Evolutionary conservation across 192 early-diverging fungal genomes (phyloP).

Genomic region (Mortierella alpina): DNA sequence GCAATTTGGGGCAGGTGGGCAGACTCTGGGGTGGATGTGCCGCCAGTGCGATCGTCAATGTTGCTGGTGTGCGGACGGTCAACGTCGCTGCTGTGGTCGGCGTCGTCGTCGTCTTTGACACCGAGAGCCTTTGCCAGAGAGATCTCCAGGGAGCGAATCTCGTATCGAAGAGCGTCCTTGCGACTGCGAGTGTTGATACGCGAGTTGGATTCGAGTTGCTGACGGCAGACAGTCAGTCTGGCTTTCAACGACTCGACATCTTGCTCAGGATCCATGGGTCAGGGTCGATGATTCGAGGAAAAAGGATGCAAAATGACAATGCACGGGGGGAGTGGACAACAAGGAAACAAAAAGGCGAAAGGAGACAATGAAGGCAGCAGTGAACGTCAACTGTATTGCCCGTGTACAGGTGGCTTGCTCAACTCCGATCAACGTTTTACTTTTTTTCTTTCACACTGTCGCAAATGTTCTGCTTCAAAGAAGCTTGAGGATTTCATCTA

Average conservation of each 20-base stretch:
- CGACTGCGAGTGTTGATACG: slow-evolving; percentile 31
- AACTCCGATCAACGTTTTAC: background rate
- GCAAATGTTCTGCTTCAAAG: slow-evolving; percentile 2
- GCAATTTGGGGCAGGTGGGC: slow-evolving; percentile 8
- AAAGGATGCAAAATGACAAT: background rate
- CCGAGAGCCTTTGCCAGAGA: slow-evolving; percentile 26
- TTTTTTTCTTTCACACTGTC: background rate
- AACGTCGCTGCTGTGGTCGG: background rate
- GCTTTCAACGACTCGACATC: slow-evolving; percentile 21
- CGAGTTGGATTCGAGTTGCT: slow-evolving; percentile 37
- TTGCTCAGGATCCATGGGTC: background rate
- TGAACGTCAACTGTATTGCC: no score
- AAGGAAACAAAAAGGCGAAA: background rate
- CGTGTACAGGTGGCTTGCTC: no score
- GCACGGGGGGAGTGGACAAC: background rate
- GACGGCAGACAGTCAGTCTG: slow-evolving; percentile 29
- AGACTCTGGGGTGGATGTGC: slow-evolving; percentile 10
- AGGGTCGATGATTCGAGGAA: background rate
- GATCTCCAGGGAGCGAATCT: slow-evolving; percentile 23
- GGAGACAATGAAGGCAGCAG: background rate
- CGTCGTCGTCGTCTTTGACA: slow-evolving; percentile 24
- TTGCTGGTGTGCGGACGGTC: background rate
- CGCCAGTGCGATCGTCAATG: background rate
- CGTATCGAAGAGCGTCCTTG: slow-evolving; percentile 17
- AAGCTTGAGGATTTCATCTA: slow-evolving; percentile 41